Conservation (phyloP, 2,329 filamentous ascomycete genomes). For the Drechslerella coelobrocha region DNA sequence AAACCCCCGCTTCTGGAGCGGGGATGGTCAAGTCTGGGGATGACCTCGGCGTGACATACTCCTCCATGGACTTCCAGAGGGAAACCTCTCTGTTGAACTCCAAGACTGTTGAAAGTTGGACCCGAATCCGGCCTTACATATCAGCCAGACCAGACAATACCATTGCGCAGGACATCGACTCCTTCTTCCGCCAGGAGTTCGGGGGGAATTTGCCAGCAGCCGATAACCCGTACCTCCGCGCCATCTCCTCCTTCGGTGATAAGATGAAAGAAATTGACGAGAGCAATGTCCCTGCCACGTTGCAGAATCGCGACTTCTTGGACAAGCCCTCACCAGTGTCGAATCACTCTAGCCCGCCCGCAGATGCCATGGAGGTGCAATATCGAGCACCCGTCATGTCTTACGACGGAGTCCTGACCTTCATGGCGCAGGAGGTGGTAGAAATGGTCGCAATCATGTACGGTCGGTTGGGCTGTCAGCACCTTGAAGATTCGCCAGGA, state of each 20-base stretch:
- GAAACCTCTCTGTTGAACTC: conserved; percentile 32
- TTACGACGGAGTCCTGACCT: conserved; percentile 46
- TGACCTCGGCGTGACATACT: conserved; percentile 7
- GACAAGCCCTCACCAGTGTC: conserved; percentile 26
- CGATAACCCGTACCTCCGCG: conserved; percentile 41
- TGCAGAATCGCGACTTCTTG: conserved; percentile 29
- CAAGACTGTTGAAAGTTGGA: conserved; percentile 45
- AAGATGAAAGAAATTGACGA: conserved; percentile 46
- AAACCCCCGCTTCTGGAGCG: not conserved
- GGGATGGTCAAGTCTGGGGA: not conserved
- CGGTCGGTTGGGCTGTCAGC: conserved; percentile 46
- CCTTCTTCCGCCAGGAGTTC: conserved; percentile 47
- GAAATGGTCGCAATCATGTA: conserved; percentile 51
- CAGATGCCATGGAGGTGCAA: conserved; percentile 43
- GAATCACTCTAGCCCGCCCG: conserved; percentile 28
- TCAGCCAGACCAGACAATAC: conserved; percentile 37
- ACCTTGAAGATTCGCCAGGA: conserved; percentile 44
- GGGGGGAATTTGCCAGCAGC: conserved; percentile 10
- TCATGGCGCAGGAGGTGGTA: conserved; percentile 50
- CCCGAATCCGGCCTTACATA: conserved; percentile 35
- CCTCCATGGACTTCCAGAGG: conserved; percentile 33
- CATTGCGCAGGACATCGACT: conserved; percentile 41
- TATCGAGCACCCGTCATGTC: conserved; percentile 44
- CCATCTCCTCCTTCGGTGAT: conserved; percentile 24
- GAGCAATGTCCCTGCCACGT: conserved; percentile 30